Evolutionary conservation across 345 rosid genomes (phyloP), one percentile per base, ranked within the genome.

Genomic region (Cardamine resedifolia): DNA sequence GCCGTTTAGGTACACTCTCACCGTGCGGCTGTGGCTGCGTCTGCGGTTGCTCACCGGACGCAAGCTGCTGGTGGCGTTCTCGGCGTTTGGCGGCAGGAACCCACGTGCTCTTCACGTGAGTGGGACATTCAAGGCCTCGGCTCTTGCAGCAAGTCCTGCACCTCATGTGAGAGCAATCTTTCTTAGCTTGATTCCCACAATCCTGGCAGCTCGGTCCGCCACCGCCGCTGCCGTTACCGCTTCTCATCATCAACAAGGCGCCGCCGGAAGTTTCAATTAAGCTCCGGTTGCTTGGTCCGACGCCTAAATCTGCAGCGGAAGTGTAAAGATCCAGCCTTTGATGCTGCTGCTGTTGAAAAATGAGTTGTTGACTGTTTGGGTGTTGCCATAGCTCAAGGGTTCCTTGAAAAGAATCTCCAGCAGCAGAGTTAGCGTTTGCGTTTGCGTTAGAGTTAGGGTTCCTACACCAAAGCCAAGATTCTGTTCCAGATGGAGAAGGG

Each of bases 81-180:
- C 91, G 85, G 83, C 96, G 91, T 67, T 79, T 86, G 10, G 94
- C 64, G 33, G 96, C 91, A 26, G 96, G 86, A 77, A 90, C 87
- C 96, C 96, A 90, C 10, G 96, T 90, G 83, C 94, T 88, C 73
- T 78, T 88, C 18, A 90, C 84, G 80, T 90, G 96, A 59, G 94
- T 90, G 10, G 82, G 80, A 79, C 94, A 90, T 0, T 82, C 86
- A 2, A 84, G 87, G 10, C 91, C 94, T 16, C 94, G 86, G 72
- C 91, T 90, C 78, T 88, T 90, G 58, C 96, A 90, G 66, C 96
- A 90, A 58, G 91, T 84, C 45, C 96, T 71, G 53, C 96, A 90
- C 65, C 96, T 75, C 90, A 83, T 79, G 81, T 90, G 90, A 16
- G 45, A 5, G 28, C 96, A 90, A 58, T 86, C 96, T 63, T 86